These are phyloP conservation scores for Pachysandra terminalis DNA, from an alignment of 164 flowering plant species.

Conservation along the genomic window DNA sequence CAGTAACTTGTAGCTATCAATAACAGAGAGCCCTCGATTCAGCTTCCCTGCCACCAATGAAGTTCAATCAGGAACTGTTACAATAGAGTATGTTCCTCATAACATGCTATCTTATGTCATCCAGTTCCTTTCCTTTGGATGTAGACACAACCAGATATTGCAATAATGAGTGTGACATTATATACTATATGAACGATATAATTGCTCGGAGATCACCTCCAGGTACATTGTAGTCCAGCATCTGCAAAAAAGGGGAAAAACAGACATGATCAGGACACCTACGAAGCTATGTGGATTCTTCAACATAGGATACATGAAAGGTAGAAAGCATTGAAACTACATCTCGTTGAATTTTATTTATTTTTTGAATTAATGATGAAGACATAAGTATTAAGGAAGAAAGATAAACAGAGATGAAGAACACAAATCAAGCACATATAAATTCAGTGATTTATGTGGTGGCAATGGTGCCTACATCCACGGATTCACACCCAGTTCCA, in stretches of 20 bases:
- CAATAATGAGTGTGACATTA: background rate
- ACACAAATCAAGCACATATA: no score
- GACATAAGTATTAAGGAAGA: no score
- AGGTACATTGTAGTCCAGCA: constrained; percentile 96
- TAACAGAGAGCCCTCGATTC: constrained; percentile 86
- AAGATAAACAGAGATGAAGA: no score
- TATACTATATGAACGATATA: constrained; percentile 5
- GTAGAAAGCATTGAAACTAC: background rate
- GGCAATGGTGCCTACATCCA: no score
- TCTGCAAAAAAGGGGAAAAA: constrained; percentile 42
- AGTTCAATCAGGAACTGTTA: background rate
- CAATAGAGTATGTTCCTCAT: background rate
- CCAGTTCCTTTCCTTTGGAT: background rate
- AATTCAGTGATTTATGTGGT: no score
- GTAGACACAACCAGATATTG: constrained; percentile 2
- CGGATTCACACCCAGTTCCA: no score
- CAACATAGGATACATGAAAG: background rate
- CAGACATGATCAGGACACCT: constrained; percentile 11
- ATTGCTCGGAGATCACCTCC: constrained; percentile 59
- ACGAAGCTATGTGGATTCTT: background rate
- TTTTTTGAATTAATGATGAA: no score
- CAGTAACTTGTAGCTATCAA: constrained; percentile 78
- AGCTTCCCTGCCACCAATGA: constrained; percentile 62
- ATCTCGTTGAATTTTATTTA: no score
- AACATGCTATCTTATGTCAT: background rate